These are phyloP conservation scores for Clonostachys sp. DNA, from an alignment of 2,329 filamentous ascomycete genomes.

Conservation along the genomic window DNA sequence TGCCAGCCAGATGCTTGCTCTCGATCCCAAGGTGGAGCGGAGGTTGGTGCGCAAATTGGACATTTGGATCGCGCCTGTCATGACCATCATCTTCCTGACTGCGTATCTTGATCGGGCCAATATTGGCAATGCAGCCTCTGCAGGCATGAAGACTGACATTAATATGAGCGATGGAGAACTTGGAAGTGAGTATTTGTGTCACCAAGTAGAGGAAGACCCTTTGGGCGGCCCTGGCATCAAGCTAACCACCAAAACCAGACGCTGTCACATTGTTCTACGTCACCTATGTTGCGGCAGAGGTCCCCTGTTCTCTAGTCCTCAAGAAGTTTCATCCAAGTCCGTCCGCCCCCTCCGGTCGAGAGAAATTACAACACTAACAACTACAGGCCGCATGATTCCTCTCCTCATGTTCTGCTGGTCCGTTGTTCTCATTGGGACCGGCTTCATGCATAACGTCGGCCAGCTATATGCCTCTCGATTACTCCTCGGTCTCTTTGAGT, in stretches of 20 bases:
- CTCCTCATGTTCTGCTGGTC: conserved; percentile 53
- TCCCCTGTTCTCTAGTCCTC: conserved; percentile 19
- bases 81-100: conserved; percentile 29
- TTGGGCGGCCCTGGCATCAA: neutral
- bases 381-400: conserved; percentile 24
- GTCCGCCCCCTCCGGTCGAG: neutral
- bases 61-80: conserved; percentile 17
- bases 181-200: conserved; percentile 5
- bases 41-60: conserved; percentile 21
- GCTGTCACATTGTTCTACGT: conserved; percentile 18
- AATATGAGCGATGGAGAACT: conserved; percentile 25
- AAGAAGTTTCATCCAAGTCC: conserved; percentile 18
- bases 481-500: conserved; percentile 71
- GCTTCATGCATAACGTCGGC: conserved; percentile 57
- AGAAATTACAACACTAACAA: neutral
- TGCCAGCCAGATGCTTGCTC: conserved; percentile 1
- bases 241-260: conserved; percentile 2
- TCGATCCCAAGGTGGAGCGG: conserved; percentile 10
- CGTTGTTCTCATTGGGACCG: conserved; percentile 62
- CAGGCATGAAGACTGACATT: conserved; percentile 26
- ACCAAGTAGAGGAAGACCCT: neutral
- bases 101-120: conserved; percentile 15
- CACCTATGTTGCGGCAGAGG: conserved; percentile 20
- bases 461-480: conserved; percentile 63
- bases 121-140: conserved; percentile 11